Conservation (phyloP, 306 rosid species). For the Abrus precatorius region DNA sequence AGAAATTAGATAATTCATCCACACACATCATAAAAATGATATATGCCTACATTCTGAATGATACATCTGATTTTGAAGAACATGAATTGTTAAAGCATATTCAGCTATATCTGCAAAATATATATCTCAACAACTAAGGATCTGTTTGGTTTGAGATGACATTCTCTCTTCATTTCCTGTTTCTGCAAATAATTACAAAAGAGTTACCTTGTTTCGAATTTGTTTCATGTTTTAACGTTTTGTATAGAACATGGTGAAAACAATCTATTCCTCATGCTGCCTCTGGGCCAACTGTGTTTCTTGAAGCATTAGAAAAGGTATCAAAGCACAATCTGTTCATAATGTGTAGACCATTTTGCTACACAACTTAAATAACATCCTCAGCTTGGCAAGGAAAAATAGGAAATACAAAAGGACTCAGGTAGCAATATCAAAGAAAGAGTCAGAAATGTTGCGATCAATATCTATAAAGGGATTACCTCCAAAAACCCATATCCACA, state of each 20-base stretch:
- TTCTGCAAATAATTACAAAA: too few relatives aligned
- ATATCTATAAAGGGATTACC: not conserved
- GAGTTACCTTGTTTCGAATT: too few relatives aligned
- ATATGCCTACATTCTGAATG: too few relatives aligned
- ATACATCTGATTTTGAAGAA: too few relatives aligned
- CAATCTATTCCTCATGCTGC: not conserved
- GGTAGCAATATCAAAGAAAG: not conserved
- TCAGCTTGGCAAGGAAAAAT: not conserved
- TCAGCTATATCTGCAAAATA: too few relatives aligned
- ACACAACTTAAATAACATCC: not conserved
- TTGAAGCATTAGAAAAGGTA: not conserved
- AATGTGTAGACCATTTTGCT: not conserved
- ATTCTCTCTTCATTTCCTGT: too few relatives aligned
- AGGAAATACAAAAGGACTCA: not conserved
- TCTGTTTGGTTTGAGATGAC: not conserved
- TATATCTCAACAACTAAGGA: too few relatives aligned
- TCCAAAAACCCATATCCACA: not conserved
- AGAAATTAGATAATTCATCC: constrained; percentile 26
- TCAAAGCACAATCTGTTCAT: not conserved
- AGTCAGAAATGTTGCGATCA: not conserved
- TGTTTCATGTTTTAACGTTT: too few relatives aligned
- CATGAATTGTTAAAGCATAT: too few relatives aligned
- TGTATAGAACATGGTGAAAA: too few relatives aligned
- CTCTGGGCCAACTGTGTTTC: not conserved
- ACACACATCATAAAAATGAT: not conserved